Conservation (phyloP, 129 eudicot species). For the Artemisia argyi region DNA sequence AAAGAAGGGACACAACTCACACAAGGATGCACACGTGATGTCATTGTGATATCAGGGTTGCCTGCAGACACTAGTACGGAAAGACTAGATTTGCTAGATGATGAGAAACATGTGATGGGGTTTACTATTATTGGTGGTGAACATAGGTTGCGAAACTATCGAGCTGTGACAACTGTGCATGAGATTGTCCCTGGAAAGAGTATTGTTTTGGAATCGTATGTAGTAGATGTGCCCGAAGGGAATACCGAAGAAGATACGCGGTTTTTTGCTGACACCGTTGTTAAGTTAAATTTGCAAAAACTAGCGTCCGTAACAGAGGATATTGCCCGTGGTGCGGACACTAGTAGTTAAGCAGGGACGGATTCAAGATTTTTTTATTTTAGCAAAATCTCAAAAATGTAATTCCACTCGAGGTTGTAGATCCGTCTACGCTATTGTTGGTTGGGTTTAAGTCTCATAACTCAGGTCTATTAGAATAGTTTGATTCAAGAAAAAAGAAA, state of each 20-base stretch:
- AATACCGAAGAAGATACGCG: slow-evolving; percentile 84
- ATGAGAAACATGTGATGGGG: slow-evolving; percentile 62
- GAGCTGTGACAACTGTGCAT: slow-evolving; percentile 69
- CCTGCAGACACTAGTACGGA: slow-evolving; percentile 87
- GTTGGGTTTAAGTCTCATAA: too few species aligned
- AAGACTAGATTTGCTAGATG: slow-evolving; percentile 68
- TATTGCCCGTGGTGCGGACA: slow-evolving; percentile 19
- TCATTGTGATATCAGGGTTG: slow-evolving; percentile 72
- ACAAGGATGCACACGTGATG: slow-evolving; percentile 67
- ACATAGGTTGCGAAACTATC: slow-evolving; percentile 69
- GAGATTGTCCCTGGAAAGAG: slow-evolving; percentile 37
- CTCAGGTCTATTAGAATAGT: too few species aligned
- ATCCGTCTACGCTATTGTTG: too few species aligned
- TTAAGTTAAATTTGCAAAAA: slow-evolving; percentile 78
- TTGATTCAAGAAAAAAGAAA: too few species aligned
- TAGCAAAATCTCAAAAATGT: too few species aligned
- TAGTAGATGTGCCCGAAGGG: slow-evolving; percentile 82
- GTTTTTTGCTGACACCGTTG: slow-evolving; percentile 83
- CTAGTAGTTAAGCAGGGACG: background rate
- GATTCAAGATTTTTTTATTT: background rate
- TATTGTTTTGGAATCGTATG: slow-evolving; percentile 71
- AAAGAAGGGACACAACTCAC: background rate
- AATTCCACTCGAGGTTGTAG: too few species aligned
- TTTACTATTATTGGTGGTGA: slow-evolving; percentile 79
- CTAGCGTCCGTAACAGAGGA: slow-evolving; percentile 53